Percentiles rank a stretch among this genome's conserved stretches.
Evolutionary conservation across 805 yeast genomes (phyloP).

Genomic region (Lipomyces yamadae): DNA sequence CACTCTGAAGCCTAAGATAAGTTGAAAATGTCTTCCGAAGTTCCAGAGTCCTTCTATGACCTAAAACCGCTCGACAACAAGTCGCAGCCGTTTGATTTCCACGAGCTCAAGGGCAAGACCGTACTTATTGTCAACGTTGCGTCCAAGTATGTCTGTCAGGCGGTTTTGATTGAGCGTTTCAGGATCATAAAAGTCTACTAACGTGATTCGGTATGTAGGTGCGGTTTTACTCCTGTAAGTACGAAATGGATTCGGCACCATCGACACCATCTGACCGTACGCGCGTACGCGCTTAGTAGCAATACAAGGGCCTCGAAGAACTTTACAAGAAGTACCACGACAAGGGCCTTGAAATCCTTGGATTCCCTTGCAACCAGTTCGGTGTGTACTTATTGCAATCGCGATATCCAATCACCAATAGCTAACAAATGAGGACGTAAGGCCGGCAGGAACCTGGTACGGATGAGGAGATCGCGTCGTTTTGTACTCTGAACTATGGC

Average conservation of each 20-base stretch:
- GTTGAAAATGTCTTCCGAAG: not conserved
- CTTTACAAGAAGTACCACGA: conserved; percentile 68
- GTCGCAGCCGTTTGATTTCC: conserved; percentile 64
- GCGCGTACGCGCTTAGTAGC: conserved; percentile 56
- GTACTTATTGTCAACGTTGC: conserved; percentile 87
- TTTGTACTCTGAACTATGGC: conserved; percentile 82
- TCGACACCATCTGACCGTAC: not conserved
- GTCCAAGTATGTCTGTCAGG: conserved; percentile 60
- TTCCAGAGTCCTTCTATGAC: conserved; percentile 57
- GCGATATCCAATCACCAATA: not conserved
- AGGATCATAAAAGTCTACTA: not conserved
- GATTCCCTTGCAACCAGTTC: conserved; percentile 92
- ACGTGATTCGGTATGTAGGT: conserved; percentile 19
- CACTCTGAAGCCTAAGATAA: not conserved
- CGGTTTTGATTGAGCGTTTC: too few relatives aligned
- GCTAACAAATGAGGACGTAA: not conserved
- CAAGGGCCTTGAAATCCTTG: conserved; percentile 69
- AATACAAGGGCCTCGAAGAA: conserved; percentile 71
- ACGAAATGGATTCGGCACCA: too few relatives aligned
- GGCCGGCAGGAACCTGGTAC: conserved; percentile 71
- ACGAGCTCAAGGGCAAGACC: conserved; percentile 73
- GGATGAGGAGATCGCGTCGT: conserved; percentile 65
- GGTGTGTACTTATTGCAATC: conserved; percentile 46
- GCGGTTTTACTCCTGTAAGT: conserved; percentile 41
- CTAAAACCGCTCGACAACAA: conserved; percentile 66